Conservation (phyloP, 768 basidiomycete genomes). For the Floccularia luteovirens region DNA sequence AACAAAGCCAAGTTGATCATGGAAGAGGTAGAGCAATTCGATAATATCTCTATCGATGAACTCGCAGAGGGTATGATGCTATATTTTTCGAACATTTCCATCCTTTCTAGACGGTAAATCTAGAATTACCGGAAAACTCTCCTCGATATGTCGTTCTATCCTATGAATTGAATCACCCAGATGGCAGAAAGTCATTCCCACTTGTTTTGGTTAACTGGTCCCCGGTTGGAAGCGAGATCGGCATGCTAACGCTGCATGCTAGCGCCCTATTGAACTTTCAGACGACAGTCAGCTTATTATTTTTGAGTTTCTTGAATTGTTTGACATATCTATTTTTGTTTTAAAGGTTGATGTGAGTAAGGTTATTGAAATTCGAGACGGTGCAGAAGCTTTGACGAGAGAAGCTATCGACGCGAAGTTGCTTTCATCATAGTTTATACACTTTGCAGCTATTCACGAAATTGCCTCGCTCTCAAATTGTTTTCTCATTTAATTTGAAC, state of each 20-base stretch:
- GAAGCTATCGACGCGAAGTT: constrained; percentile 61
- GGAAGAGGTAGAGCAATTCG: constrained; percentile 79
- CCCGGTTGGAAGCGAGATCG: constrained; percentile 69
- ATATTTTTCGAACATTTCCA: background rate
- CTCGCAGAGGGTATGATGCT: constrained; percentile 68
- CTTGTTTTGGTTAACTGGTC: constrained; percentile 87
- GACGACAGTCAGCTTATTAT: constrained; percentile 44
- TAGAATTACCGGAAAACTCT: constrained; percentile 83
- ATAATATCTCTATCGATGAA: constrained; percentile 71
- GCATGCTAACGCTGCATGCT: constrained; percentile 74
- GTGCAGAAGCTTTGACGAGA: constrained; percentile 74
- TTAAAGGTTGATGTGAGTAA: constrained; percentile 68
- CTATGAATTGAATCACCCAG: constrained; percentile 70
- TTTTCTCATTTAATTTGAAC: background rate
- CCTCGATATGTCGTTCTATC: constrained; percentile 84
- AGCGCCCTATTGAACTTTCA: constrained; percentile 79
- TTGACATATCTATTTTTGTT: background rate
- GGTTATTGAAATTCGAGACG: constrained; percentile 77
- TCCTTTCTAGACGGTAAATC: constrained; percentile 1
- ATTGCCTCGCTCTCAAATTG: background rate
- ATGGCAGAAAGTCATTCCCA: constrained; percentile 82
- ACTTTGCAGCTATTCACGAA: no score
- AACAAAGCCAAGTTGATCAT: constrained; percentile 76
- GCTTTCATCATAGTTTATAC: constrained; percentile 9
- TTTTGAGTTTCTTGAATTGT: constrained; percentile 1